A percentile compares a stretch with the other conserved stretches of the same genome.
phyloP scores from a whole-genome alignment of 169 alveolate genomes.

The Plasmodium berghei region DNA sequence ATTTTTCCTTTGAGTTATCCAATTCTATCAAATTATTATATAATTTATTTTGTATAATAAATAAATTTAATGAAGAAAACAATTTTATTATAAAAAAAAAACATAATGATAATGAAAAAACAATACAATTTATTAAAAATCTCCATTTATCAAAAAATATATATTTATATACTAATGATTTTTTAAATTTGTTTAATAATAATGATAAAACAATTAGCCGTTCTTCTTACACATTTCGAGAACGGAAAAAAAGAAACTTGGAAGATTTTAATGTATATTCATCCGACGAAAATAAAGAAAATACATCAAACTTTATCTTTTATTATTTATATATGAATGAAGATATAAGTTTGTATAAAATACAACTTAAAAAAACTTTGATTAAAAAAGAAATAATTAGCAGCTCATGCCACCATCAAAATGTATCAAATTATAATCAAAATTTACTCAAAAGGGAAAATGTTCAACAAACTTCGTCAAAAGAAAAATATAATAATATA shows the following conservation, averaged over 20 bases:
- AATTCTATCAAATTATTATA: constrained; percentile 39
- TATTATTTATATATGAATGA: constrained; percentile 61
- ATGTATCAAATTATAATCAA: too few species aligned
- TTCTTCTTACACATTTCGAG: constrained; percentile 49
- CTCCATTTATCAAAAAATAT: constrained; percentile 17
- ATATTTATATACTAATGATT: constrained; percentile 49
- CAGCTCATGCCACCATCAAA: background rate
- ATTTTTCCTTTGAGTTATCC: constrained; percentile 24
- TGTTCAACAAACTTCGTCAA: too few species aligned
- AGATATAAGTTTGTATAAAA: constrained; percentile 15
- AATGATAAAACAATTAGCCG: constrained; percentile 9
- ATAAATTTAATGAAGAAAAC: constrained; percentile 13
- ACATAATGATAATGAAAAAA: constrained; percentile 9
- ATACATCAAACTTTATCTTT: constrained; percentile 42
- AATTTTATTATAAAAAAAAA: background rate
- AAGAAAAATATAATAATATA: background rate
- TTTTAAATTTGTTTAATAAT: constrained; percentile 31
- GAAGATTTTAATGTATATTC: constrained; percentile 39
- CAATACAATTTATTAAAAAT: constrained; percentile 34
- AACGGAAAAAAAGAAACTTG: constrained; percentile 53
- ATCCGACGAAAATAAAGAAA: constrained; percentile 42
- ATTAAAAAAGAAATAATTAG: constrained; percentile 1
- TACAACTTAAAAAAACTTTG: constrained; percentile 14
- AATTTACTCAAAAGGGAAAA: too few species aligned
- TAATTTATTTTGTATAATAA: constrained; percentile 57